Conservation (phyloP, 768 basidiomycete genomes). For the Albatrellus ellisii region DNA sequence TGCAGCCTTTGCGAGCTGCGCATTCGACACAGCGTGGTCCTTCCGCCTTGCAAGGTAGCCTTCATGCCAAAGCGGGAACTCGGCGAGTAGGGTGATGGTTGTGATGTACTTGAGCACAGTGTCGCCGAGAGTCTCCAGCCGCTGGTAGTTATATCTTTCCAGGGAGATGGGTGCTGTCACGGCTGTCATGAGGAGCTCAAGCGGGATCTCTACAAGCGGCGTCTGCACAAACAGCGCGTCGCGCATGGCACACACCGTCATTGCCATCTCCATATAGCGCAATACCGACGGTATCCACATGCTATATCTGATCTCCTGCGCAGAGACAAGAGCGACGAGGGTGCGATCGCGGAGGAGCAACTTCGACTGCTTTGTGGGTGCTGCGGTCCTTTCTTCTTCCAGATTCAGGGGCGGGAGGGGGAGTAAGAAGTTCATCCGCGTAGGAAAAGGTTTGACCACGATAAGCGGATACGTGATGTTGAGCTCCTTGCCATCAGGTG, state of each 20-base stretch:
- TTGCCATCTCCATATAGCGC: slow-evolving; percentile 39
- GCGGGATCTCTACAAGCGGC: slow-evolving; percentile 32
- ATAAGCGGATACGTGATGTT: slow-evolving; percentile 50
- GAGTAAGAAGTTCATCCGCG: slow-evolving; percentile 44
- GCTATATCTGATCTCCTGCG: slow-evolving; percentile 38
- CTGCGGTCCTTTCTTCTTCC: slow-evolving; percentile 15
- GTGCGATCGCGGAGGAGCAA: slow-evolving; percentile 34
- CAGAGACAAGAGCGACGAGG: slow-evolving; percentile 38
- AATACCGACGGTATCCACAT: slow-evolving; percentile 54
- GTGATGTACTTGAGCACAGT: slow-evolving; percentile 56
- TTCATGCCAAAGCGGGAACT: slow-evolving; percentile 69
- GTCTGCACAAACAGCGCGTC: slow-evolving; percentile 29
- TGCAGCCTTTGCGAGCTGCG: slow-evolving; percentile 52
- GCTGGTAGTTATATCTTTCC: slow-evolving; percentile 51
- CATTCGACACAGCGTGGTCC: slow-evolving; percentile 65
- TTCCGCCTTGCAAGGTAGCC: slow-evolving; percentile 60
- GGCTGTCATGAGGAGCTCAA: slow-evolving; percentile 35
- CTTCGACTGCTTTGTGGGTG: slow-evolving; percentile 14
- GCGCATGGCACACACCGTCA: slow-evolving; percentile 38
- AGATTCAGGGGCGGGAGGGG: slow-evolving; percentile 28
- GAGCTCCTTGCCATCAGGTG: slow-evolving; percentile 15
- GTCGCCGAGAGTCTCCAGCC: slow-evolving; percentile 66
- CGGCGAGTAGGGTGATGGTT: slow-evolving; percentile 44
- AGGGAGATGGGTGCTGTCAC: slow-evolving; percentile 49
- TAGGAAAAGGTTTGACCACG: slow-evolving; percentile 36